Evolutionary conservation across 306 rosid genomes (phyloP).

Genomic region (Oxytropis ochrocephala): DNA sequence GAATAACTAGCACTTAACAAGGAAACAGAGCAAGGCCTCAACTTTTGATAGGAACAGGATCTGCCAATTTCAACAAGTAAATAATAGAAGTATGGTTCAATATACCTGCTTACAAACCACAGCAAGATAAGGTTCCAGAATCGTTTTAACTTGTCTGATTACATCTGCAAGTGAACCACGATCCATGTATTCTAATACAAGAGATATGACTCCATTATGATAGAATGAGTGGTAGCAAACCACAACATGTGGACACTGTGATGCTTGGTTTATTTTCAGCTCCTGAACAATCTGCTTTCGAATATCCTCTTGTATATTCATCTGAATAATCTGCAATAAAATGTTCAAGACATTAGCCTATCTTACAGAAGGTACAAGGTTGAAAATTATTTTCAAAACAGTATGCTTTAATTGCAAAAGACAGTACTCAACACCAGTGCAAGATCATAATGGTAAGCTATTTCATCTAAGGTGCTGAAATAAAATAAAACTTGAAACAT

Average conservation of each 20-base stretch:
- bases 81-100: neutral
- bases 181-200: constrained; percentile 95
- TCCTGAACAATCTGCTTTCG: constrained; percentile 98
- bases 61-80: constrained; percentile 12
- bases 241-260: constrained; percentile 91
- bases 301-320: constrained; percentile 93
- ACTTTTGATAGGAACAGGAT: constrained; percentile 2
- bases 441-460: neutral
- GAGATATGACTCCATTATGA: constrained; percentile 87
- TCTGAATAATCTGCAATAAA: constrained; percentile 77
- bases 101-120: constrained; percentile 95
- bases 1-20: constrained; percentile 18
- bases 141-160: constrained; percentile 79
- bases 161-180: constrained; percentile 93
- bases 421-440: neutral
- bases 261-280: constrained; percentile 92
- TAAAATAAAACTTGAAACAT: neutral
- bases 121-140: constrained; percentile 98
- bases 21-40: neutral
- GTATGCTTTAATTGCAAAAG: neutral
- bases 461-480: neutral
- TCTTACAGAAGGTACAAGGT: neutral
- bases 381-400: neutral
- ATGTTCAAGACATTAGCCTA: neutral
- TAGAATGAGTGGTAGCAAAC: constrained; percentile 94